Evolutionary conservation across 2,329 filamentous ascomycete species (phyloP).

Genomic region (Dactylellina leptospora): DNA sequence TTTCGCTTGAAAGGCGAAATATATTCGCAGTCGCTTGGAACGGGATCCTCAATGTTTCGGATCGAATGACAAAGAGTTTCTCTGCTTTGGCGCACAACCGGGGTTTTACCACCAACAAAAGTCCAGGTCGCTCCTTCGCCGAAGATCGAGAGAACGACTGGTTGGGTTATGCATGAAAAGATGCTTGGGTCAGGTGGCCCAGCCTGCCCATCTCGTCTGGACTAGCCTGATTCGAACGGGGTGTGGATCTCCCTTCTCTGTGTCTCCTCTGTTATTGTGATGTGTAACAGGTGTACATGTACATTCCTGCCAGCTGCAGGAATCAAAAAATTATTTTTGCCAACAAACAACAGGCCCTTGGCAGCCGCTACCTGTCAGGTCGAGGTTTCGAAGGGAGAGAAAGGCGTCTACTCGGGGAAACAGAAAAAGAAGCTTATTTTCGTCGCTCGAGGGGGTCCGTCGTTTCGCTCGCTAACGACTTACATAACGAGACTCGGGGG

Average conservation of each 20-base stretch:
- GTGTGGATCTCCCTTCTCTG: conserved; percentile 36
- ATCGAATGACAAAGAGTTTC: not conserved
- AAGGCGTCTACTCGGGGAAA: conserved; percentile 13
- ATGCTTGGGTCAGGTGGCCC: conserved; percentile 49
- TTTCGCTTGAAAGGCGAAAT: conserved; percentile 31
- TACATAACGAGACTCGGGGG: conserved; percentile 14
- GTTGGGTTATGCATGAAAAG: conserved; percentile 31
- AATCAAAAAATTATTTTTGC: conserved; percentile 38
- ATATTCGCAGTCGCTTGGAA: conserved; percentile 32
- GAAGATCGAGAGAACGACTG: conserved; percentile 38
- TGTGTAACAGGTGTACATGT: conserved; percentile 54
- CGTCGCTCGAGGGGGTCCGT: not conserved
- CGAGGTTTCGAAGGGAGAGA: conserved; percentile 26
- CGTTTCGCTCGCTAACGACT: conserved; percentile 33
- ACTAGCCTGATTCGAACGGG: conserved; percentile 46
- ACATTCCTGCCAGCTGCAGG: conserved; percentile 48
- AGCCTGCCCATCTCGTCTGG: conserved; percentile 50
- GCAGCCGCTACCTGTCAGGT: conserved; percentile 34
- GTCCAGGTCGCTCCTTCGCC: conserved; percentile 37
- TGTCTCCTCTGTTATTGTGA: conserved; percentile 19
- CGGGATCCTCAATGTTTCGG: conserved; percentile 4
- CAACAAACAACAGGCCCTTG: conserved; percentile 40
- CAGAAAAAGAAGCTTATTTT: conserved; percentile 46
- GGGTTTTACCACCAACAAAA: too few species aligned
- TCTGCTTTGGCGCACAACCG: too few species aligned